Evolutionary conservation across 495 filamentous ascomycete genomes (phyloP), one percentile per base, ranked within the genome.

Genomic region (Penicillium antarcticum): DNA sequence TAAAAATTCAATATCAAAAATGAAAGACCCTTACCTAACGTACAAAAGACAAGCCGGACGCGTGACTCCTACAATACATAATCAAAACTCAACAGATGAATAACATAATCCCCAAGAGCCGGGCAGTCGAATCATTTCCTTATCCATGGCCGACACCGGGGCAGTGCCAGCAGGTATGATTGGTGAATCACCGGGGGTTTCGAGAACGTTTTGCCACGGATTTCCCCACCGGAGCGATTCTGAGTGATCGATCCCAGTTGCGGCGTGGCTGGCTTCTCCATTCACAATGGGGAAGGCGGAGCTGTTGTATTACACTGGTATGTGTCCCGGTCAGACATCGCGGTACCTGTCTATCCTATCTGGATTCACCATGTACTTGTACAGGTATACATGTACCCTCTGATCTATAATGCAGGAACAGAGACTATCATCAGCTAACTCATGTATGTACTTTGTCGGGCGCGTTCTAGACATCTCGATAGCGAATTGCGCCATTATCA

Each of bases 201-300:
- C 59, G 53, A 66, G 65, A 69, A 65, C 57, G 56, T 62, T 62
- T 71, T 64, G 68, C 68, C 68, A 71, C 68, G 66, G 61, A 63
- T 66, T 56, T 61, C 48, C 46, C 43, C 49, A 35, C 44, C 36
- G 47, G 18, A 7, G 24, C 21, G 48, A 39, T 32, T 53, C 23
- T 44, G 51, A 50, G 32, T 48, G 54, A 54, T 51, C 48, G 56
- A 51, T 52, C 38, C 42, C 45, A 46, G 45, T 37, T 31, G 45
- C 49, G 48, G 33, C 38, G 39, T 62, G 55, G 55, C 55, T 55
- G 47, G 51, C 47, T 45, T 45, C 37, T 55, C 43, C 42, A 55
- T 40, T 49, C 26, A 38, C n/a, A 14, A 56, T 42, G 42, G 51
- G 40, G 26, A 43, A 45, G 18, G 54, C 51, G 54, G 58, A 57